These are phyloP conservation scores for Rossbeevera mucosa DNA, from an alignment of 768 basidiomycete species.

Conservation along the genomic window DNA sequence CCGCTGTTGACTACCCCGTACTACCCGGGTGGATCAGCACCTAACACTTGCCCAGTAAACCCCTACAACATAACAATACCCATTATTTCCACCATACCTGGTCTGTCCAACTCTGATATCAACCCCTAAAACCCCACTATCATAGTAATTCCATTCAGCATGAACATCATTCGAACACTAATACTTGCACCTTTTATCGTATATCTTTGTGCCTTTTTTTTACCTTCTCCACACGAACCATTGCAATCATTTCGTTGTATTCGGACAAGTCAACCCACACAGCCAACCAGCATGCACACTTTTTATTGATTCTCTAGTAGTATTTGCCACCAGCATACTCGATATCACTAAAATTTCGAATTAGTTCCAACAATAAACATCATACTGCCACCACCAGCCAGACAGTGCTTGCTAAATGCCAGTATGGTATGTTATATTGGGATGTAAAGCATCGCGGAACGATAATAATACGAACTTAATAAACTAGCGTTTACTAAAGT, in stretches of 20 bases:
- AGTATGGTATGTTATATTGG: constrained; percentile 2
- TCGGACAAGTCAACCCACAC: constrained; percentile 6
- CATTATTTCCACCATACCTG: constrained; percentile 15
- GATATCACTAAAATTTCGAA: constrained; percentile 1
- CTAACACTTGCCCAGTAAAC: constrained; percentile 4
- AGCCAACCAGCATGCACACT: constrained; percentile 13
- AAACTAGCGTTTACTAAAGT: neutral
- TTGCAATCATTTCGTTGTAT: constrained; percentile 14
- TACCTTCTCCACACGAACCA: neutral
- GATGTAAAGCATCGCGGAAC: neutral
- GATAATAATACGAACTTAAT: neutral
- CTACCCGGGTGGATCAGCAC: constrained; percentile 20
- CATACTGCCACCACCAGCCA: constrained; percentile 2
- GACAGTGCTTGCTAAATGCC: neutral
- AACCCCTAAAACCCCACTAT: constrained; percentile 6
- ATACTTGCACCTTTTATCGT: constrained; percentile 13
- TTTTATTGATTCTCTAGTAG: constrained; percentile 17
- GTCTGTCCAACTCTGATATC: constrained; percentile 12
- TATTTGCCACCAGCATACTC: constrained; percentile 12
- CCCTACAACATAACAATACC: constrained; percentile 8
- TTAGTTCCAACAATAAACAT: constrained; percentile 17
- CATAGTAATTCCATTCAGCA: constrained; percentile 5
- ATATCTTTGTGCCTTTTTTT: constrained; percentile 15
- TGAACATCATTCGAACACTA: neutral
- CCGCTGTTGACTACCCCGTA: constrained; percentile 30